Evolutionary conservation across 108 stramenopile species (phyloP).

Genomic region (Parietichytrium sp.): DNA sequence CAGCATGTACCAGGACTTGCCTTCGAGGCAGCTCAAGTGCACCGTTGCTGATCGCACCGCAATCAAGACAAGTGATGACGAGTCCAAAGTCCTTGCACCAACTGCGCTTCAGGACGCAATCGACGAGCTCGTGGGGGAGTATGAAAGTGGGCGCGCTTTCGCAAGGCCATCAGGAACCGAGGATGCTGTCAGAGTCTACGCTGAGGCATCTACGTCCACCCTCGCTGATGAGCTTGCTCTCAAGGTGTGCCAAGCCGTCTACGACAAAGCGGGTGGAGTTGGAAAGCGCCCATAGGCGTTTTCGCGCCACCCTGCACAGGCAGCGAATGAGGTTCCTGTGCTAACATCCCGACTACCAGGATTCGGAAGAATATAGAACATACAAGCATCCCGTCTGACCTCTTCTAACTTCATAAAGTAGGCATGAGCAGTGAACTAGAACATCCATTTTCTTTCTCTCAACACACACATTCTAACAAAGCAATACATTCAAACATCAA

Average conservation of each 20-base stretch:
- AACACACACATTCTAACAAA: too few relatives aligned
- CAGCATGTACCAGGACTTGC: constrained; percentile 82
- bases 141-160: constrained; percentile 70
- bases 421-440: too few relatives aligned
- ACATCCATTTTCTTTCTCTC: too few relatives aligned
- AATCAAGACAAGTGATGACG: constrained; percentile 78
- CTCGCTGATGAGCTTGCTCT: constrained; percentile 54
- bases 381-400: too few relatives aligned
- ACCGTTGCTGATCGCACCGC: constrained; percentile 78
- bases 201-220: constrained; percentile 68
- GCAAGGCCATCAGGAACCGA: constrained; percentile 98
- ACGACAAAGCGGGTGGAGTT: background rate
- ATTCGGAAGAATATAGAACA: too few relatives aligned
- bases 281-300: constrained; percentile 12
- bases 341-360: too few relatives aligned
- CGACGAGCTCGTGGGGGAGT: constrained; percentile 64
- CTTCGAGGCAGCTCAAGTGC: constrained; percentile 86
- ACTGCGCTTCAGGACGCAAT: constrained; percentile 75
- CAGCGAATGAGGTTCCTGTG: too few relatives aligned
- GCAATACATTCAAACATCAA: too few relatives aligned
- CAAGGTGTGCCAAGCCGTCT: constrained; percentile 21
- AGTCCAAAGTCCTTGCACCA: constrained; percentile 78
- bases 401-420: too few relatives aligned
- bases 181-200: constrained; percentile 97
- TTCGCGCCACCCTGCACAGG: too few relatives aligned